Conservation (phyloP, 805 yeast species). For the Wickerhamomyces chambardii region DNA sequence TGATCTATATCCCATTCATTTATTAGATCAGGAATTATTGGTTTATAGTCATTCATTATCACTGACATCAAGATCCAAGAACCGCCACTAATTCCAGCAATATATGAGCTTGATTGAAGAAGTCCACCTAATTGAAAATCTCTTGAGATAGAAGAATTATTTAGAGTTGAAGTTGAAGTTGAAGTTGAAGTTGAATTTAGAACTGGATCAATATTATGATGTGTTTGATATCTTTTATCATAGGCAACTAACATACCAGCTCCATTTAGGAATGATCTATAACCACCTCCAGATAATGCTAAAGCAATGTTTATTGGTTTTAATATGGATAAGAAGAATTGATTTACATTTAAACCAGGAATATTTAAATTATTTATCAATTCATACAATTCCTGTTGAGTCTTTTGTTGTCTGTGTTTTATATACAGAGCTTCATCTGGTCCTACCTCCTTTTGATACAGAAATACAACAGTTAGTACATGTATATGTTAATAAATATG, state of each 20-base stretch:
- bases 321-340: constrained; percentile 11
- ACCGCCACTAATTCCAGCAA: constrained; percentile 80
- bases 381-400: constrained; percentile 19
- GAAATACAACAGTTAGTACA: too few species aligned
- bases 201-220: too few species aligned
- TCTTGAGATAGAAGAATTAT: too few species aligned
- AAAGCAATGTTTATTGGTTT: constrained; percentile 37
- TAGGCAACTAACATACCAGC: constrained; percentile 79
- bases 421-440: constrained; percentile 18
- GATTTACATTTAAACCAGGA: constrained; percentile 23
- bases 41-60: constrained; percentile 28
- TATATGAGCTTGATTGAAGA: constrained; percentile 58
- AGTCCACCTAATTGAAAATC: constrained; percentile 63
- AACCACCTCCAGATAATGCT: constrained; percentile 83
- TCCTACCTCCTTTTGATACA: too few species aligned
- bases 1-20: constrained; percentile 33
- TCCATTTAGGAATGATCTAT: constrained; percentile 79
- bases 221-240: constrained; percentile 66
- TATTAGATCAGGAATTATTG: constrained; percentile 25
- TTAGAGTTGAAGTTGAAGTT: too few species aligned
- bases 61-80: constrained; percentile 52
- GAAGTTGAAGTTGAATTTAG: constrained; percentile 40
- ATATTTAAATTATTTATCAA: constrained; percentile 22
- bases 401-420: constrained; percentile 18
- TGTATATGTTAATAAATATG: too few species aligned